Percentiles rank a stretch among this genome's conserved stretches.
These are phyloP conservation scores for Nitzschia palea DNA, from an alignment of 108 stramenopile species.

Conservation along the genomic window DNA sequence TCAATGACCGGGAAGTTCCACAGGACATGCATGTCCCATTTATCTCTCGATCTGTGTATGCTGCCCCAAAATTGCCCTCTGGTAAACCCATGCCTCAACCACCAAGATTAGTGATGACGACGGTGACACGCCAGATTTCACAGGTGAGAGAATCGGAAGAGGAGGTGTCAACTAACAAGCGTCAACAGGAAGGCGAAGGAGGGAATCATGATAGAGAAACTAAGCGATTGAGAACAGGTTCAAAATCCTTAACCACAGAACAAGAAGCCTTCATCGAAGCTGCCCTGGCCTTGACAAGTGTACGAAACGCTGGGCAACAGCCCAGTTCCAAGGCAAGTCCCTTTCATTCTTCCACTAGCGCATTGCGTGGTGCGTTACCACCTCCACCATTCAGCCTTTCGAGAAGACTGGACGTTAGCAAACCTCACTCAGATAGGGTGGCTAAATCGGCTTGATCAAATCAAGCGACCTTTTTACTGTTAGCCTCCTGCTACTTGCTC, in stretches of 20 bases:
- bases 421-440: too few relatives aligned
- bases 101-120: slow-evolving; percentile 4
- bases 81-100: slow-evolving; percentile 22
- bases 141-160: too few relatives aligned
- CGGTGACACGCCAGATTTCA: too few relatives aligned
- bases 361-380: slow-evolving; percentile 6
- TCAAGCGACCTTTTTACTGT: too few relatives aligned
- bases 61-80: not conserved
- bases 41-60: not conserved
- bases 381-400: slow-evolving; percentile 7
- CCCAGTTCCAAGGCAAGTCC: not conserved
- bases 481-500: too few relatives aligned
- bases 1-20: slow-evolving; percentile 14
- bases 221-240: not conserved
- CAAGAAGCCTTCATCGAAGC: slow-evolving; percentile 11
- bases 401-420: too few relatives aligned
- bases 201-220: too few relatives aligned
- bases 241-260: not conserved
- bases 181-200: too few relatives aligned
- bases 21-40: slow-evolving; percentile 8
- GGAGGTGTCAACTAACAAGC: too few relatives aligned
- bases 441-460: too few relatives aligned
- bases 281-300: slow-evolving; percentile 9
- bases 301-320: not conserved
- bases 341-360: not conserved